These are phyloP conservation scores for Trypanosomatidae sp. DNA, from an alignment of 208 protist genomes.

Conservation along the genomic window DNA sequence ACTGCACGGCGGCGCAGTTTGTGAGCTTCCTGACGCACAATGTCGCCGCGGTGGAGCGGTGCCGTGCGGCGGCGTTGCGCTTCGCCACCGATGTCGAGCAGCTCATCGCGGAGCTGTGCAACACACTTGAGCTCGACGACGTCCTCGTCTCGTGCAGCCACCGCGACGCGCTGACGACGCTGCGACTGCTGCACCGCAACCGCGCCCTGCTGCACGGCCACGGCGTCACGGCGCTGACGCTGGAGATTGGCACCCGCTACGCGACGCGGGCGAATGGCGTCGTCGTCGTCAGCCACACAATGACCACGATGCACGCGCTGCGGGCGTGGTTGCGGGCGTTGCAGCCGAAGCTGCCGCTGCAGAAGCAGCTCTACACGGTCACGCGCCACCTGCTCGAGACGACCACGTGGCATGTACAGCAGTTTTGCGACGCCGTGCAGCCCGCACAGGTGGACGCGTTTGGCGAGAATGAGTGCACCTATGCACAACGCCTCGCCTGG, in stretches of 20 bases:
- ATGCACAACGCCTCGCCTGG: constrained; percentile 79
- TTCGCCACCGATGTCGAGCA: constrained; percentile 63
- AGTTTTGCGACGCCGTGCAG: constrained; percentile 68
- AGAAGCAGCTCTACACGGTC: constrained; percentile 71
- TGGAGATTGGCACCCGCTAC: constrained; percentile 64
- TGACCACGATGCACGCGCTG: constrained; percentile 28
- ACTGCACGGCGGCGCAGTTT: constrained; percentile 74
- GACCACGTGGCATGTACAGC: constrained; percentile 83
- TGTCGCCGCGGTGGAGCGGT: constrained; percentile 32
- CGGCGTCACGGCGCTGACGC: constrained; percentile 60
- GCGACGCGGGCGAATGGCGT: constrained; percentile 84
- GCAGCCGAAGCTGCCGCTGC: constrained; percentile 56
- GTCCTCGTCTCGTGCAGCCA: constrained; percentile 87
- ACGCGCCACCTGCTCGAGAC: constrained; percentile 83
- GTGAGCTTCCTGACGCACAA: constrained; percentile 75
- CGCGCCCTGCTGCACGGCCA: constrained; percentile 50
- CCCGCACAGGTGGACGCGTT: constrained; percentile 78
- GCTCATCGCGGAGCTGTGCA: constrained; percentile 72
- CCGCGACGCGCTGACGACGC: constrained; percentile 28
- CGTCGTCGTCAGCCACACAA: constrained; percentile 43
- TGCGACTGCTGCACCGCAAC: constrained; percentile 69
- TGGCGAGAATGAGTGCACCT: constrained; percentile 78
- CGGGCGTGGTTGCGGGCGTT: constrained; percentile 51
- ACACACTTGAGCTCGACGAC: constrained; percentile 61
- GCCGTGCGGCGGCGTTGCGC: constrained; percentile 17